Conservation (phyloP, 1,139 yeast genomes). For the Pichia norvegensis region DNA sequence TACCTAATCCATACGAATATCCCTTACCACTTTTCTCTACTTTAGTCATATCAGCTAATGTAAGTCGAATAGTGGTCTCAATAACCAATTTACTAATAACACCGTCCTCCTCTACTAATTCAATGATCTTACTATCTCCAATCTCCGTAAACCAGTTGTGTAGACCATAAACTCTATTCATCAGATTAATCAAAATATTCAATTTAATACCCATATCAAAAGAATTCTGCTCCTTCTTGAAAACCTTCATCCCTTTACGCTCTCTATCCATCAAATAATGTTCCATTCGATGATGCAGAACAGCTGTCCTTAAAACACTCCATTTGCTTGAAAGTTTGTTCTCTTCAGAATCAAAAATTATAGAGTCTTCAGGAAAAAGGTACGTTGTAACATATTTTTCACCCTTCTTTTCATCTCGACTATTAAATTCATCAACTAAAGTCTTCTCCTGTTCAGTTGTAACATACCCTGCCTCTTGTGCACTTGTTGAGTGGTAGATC, state of each 20-base stretch:
- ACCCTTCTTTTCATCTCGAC: background rate
- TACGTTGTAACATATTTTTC: background rate
- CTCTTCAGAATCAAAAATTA: conserved; percentile 7
- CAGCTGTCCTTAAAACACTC: background rate
- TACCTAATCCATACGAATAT: conserved; percentile 32
- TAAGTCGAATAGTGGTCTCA: conserved; percentile 31
- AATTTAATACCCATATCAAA: conserved; percentile 15
- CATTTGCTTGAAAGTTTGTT: background rate
- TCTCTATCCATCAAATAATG: background rate
- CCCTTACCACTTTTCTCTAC: conserved; percentile 39
- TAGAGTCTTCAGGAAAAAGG: background rate
- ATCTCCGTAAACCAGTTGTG: conserved; percentile 60
- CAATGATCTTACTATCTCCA: conserved; percentile 27
- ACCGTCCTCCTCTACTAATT: conserved; percentile 10
- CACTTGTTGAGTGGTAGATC: background rate
- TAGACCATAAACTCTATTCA: conserved; percentile 59
- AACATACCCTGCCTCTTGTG: background rate
- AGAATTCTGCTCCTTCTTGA: background rate
- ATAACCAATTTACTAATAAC: conserved; percentile 18
- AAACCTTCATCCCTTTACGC: background rate
- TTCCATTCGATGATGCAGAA: conserved; percentile 2
- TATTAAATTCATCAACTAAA: background rate
- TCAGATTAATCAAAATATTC: conserved; percentile 38
- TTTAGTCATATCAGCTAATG: conserved; percentile 43
- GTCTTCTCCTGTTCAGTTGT: background rate